Base-by-base conservation (phyloP, 2,329 filamentous ascomycete genomes). In the Claviceps monticola region DNA sequence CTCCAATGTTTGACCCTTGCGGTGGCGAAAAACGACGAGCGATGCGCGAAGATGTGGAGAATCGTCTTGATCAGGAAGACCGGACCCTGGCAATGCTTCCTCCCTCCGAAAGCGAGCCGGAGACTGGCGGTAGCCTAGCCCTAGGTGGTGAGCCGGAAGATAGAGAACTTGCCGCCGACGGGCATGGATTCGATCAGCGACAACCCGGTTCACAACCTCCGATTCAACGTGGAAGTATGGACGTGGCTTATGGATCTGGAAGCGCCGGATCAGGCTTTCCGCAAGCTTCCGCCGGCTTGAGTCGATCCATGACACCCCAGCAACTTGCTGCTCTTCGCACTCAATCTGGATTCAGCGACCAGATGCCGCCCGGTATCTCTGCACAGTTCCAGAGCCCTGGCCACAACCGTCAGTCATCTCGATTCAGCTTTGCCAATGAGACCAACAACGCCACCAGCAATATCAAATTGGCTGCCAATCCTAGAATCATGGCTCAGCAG, bases 111-210 rank as follows among this genome's bases (percentile, higher is more conserved):
- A 88, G 87, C 53, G 84, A 85, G 52, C 80, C 82, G 1, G 89
- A 93, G 66, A 86, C 86, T 58, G 87, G 86, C 46, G 80, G 81
- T 14, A 97, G 91, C 64, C 74, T 93, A 53, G 90, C 94, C 53
- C 75, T 97, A 17, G 91, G 91, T 53, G 91, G 91, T 44, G 91
- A 97, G 64, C 91, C 91, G 0, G 91, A 97, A 64, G 88, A 95
- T 58, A 76, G 79, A 55, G 83, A 88, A 21, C 68, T 69, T 45
- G 62, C 67, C 17, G 71, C 73, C 17, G 77, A 79, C 48, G 68
- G 68, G 41, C 71, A 76, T 58, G 63, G 66, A 46, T 76, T 76
- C 42, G 74, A 77, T 44, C 77, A 79, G 53, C 77, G 82, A 55
- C 78, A 82, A 48, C 79, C 81, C 54, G 80, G 79, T 13, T 82